Evolutionary conservation across 1,284 basidiomycete species (phyloP), one percentile per base, ranked within the genome.

Genomic region (Earliella scabrosa): DNA sequence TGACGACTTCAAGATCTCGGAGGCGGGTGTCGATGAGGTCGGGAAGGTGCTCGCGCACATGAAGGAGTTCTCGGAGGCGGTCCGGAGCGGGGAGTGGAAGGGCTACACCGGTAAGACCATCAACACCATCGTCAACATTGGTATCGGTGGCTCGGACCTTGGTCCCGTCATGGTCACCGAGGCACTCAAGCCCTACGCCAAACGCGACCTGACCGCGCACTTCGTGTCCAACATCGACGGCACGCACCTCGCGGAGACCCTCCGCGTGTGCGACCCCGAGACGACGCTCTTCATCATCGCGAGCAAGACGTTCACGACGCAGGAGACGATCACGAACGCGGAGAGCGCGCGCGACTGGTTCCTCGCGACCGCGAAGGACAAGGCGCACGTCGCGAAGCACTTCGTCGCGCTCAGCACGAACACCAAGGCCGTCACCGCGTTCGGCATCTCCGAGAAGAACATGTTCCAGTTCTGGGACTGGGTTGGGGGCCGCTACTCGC

Each of bases 401-500:
- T 99, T 99, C 73, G 96, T 98, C 43, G 97, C 97, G 9, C 87
- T 99, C 56, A 95, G 92, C 69, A 99, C 97, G 62, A 99, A 99
- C 78, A 94, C 93, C 56, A 86, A 90, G 71, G 95, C 92, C 6
- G 97, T 98, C 54, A 94, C 94, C 29, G 87, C 82, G n/a, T 99
- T 99, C 68, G 97, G 97, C 52, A 99, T 99, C 68, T 82, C 89
- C 58, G 77, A 90, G 66, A 82, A 86, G 66, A 98, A 98, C 81
- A 99, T 99, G 96, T 99, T 99, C 87, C 88, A 92, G 73, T 99
- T 99, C 87, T 99, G 97, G 97, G 97, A 99, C 77, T 99, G 97
- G 97, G 97, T 99, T 63, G 97, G 97, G 63, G 97, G 97, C 39
- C 88, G 97, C 63, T 99, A 99, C 85, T 95, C 92, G 66, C 83